Base-by-base conservation (phyloP, 2,329 filamentous ascomycete genomes). In the Hymenotorrendiella dingleyae region DNA sequence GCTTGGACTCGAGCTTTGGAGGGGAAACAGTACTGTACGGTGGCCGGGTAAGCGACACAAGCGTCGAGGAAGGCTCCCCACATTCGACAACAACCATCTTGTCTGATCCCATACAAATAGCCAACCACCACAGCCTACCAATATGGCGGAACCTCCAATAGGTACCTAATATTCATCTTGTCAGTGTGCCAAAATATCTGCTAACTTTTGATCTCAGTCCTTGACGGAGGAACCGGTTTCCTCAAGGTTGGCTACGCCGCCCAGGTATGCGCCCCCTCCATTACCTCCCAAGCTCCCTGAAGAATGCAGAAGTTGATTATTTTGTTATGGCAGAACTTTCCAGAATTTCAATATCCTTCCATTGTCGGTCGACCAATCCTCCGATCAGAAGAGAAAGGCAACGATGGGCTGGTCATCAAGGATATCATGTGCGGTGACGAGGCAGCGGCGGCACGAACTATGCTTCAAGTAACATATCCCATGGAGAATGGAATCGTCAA, bases 401-500 rank as follows among this genome's bases (percentile, higher is more conserved):
- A 57, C 46, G 56, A 78, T 72, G 82, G 78, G 67, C 84, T 80
- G 70, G 72, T 82, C 55, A 80, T 90, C 68, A 97, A 96, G 77
- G 93, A 98, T 71, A 96, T 98, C 64, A 98, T 98, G 93, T 97
- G 91, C 70, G 93, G 93, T 64, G 93, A 98, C 70, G 91, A 98
- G 71, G 93, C 93, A 37, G 90, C 93, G 12, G 89, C 89, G 41
- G 91, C 93, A 54, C 82, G 93, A 61, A 95, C 86, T 50, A 95
- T 96, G 89, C 81, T 98, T 48, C 93, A 98, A 68, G 94, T 98
- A 63, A 94, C 85, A 67, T 98, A 98, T 66, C 93, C 93, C 57
- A 98, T 98, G 93, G 93, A 98, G 68, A 98, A 98, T 66, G 93
- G 93, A 60, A 97, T 98, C 60, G 89, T 98, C 55, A 97, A 96